phyloP scores from a whole-genome alignment of 2,329 filamentous ascomycete genomes.

The Microascus cirrosus region DNA sequence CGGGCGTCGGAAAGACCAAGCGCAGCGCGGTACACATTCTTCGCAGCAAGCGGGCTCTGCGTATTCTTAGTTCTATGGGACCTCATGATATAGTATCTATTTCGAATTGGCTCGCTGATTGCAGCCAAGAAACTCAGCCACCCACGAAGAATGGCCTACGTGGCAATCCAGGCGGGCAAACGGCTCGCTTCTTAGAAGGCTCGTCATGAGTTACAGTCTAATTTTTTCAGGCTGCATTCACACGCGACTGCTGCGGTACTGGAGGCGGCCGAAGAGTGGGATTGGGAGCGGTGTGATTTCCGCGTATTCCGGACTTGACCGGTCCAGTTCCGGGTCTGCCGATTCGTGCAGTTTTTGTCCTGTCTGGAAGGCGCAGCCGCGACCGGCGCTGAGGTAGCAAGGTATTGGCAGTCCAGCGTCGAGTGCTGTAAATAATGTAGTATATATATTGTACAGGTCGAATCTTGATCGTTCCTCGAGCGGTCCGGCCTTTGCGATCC shows the following conservation, averaged over 20 bases:
- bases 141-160: not conserved
- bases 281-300: not conserved
- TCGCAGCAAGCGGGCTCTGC: conserved; percentile 66
- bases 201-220: not conserved
- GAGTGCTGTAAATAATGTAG: too few relatives aligned
- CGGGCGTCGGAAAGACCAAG: conserved; percentile 63
- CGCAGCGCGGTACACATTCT: conserved; percentile 68
- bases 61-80: conserved; percentile 69
- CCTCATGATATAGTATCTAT: conserved; percentile 40
- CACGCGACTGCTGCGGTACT: too few relatives aligned
- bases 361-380: too few relatives aligned
- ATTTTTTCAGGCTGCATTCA: not conserved
- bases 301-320: not conserved
- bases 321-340: not conserved
- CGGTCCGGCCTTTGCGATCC: too few relatives aligned
- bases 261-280: too few relatives aligned
- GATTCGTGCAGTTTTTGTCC: not conserved
- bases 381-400: too few relatives aligned
- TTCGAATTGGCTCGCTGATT: not conserved
- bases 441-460: too few relatives aligned
- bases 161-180: not conserved
- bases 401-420: too few relatives aligned
- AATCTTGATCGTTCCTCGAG: too few relatives aligned
- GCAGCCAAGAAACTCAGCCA: not conserved
- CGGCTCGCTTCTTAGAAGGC: not conserved